Base-by-base conservation (phyloP, 352 stramenopile genomes). In the Globisporangium sylvaticum region DNA sequence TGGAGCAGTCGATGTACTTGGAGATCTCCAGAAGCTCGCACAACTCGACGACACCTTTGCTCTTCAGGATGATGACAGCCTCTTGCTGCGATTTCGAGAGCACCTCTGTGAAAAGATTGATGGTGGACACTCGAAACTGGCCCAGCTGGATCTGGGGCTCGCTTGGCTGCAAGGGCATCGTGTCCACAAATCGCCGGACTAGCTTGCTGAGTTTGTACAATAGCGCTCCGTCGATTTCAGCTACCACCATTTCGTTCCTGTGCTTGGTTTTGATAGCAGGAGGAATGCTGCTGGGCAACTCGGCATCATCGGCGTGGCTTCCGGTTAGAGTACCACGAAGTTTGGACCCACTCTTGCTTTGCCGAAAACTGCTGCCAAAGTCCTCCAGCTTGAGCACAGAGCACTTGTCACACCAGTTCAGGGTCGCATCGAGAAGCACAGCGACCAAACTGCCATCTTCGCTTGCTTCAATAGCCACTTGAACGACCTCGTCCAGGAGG, bases 81-180 rank as follows among this genome's bases (percentile, higher is more conserved):
- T 69, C 64, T 46, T 60, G 64, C 27, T 69, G 64, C 6, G 56
- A 61, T 57, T 60, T 60, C 18, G 64, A 18, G 1, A 69, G 64
- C 18, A 65, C 10, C 3, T 59, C 56, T 9, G 25, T 50, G 46
- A 64, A 65, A 8, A 65, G 20, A 3, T 42, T 14, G 24, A 65
- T 52, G 24, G 64, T 55, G 1, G n/a, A 22, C 0, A 27, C 42
- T 44, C 2, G 39, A 37, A 56, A 56, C 31, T 46, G 61, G 34
- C 7, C 27, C n/a, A 59, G 20, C 29, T 8, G 29, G 32, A 64
- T 44, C n/a, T 53, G n/a, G 10, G 27, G 27, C 29, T 53, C 20
- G 2, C 29, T 14, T 7, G n/a, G 32, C 34, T 53, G n/a, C 32
- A 50, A 34, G 24, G 20, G 34, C 29, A 20, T 58, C 25, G 32